Evolutionary conservation across 2,329 filamentous ascomycete genomes (phyloP), one percentile per base, ranked within the genome.

Genomic region (Lachnellula willkommii): DNA sequence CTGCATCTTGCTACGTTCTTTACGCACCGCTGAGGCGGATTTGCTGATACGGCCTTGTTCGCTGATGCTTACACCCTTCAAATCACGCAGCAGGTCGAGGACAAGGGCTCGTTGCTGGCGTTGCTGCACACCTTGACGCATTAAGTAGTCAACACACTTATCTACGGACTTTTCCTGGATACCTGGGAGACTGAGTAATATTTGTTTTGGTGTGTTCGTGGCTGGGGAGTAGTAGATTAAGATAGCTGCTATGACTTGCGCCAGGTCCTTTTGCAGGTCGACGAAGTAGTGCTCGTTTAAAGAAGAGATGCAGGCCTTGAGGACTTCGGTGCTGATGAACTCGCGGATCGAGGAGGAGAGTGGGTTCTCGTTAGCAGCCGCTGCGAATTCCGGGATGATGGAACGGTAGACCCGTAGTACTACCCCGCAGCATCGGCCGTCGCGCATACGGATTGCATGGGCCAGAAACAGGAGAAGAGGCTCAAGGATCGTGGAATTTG

Each of bases 211-310:
- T 0, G 88, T 94, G 6, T 77, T 68, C 7, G 87, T 92, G 35
- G 82, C 72, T 0, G 82, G 76, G 12, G 83, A 82, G 69, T 96
- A 96, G 59, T 88, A 81, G 8, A 87, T 80, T 65, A 96, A 79
- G 59, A 97, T 94, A 4, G 86, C 82, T 0, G 92, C 92, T 59
- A 99, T 96, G 39, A 97, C 78, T 22, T 85, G 82, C 0, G 91
- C 93, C 22, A 99, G 79, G 51, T 99, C 92, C 69, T 92, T 93
- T 67, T 99, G 94, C 60, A 95, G 83, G 64, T 99, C 94, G 36
- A 96, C 92, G 72, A 97, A 99, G 72, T 97, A 96, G 0, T 90
- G 87, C 63, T 99, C 94, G 72, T 97, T 89, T 50, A 99, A 83
- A 2, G 89, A 95, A 1, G 87, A 89, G 69, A 96, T 89, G 66